These are phyloP conservation scores for Nissolia schottii DNA, from an alignment of 306 rosid species.

Conservation along the genomic window DNA sequence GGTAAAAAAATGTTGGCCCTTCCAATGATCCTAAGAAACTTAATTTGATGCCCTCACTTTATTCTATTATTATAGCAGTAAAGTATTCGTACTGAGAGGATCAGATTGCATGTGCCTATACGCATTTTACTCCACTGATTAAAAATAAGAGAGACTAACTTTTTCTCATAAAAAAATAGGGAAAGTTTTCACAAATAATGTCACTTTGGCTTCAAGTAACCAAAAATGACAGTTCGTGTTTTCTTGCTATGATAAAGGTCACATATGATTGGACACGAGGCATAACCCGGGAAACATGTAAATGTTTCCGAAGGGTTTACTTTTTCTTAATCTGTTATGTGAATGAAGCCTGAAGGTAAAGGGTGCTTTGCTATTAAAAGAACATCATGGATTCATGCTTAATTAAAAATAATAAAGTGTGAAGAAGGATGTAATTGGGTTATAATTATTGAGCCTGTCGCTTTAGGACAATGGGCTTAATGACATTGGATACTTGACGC, in stretches of 20 bases:
- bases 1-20: neutral
- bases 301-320: neutral
- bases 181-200: constrained; percentile 21
- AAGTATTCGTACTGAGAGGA: neutral
- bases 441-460: neutral
- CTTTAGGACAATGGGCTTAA: neutral
- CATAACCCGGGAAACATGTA: constrained; percentile 14
- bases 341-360: neutral
- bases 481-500: neutral
- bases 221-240: constrained; percentile 1
- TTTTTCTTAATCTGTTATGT: neutral
- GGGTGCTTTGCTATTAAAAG: neutral
- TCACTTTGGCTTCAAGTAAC: constrained; percentile 37
- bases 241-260: constrained; percentile 2
- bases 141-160: neutral
- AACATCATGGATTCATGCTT: neutral
- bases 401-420: neutral
- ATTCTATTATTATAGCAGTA: neutral
- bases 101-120: constrained; percentile 17
- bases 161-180: neutral
- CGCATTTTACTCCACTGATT: neutral
- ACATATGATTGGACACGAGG: constrained; percentile 28
- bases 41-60: neutral
- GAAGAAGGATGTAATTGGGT: neutral
- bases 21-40: neutral